Conservation (phyloP, 2,329 filamentous ascomycete species). For the Tolypocladium ophioglossoides region DNA sequence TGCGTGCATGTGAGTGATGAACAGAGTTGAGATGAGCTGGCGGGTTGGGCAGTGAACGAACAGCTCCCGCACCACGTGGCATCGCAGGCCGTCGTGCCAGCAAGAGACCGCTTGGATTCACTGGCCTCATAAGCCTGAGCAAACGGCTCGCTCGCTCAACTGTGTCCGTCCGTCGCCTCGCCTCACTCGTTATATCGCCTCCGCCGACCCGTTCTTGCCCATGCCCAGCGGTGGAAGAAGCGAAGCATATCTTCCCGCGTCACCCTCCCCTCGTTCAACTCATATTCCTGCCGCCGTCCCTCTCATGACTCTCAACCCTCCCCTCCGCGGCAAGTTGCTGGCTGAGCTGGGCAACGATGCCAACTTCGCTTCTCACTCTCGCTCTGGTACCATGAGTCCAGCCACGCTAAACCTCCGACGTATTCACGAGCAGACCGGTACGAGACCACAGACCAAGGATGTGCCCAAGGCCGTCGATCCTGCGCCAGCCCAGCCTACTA, state of each 20-base stretch:
- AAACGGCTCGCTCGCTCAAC: background rate
- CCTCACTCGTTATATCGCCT: background rate
- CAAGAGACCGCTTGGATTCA: background rate
- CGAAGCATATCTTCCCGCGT: background rate
- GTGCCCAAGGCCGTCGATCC: slow-evolving; percentile 32
- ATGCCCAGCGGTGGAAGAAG: background rate
- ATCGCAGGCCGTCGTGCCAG: background rate
- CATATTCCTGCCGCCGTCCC: background rate
- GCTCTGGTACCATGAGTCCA: slow-evolving; percentile 34
- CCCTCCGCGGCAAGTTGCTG: slow-evolving; percentile 13
- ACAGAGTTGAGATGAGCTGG: background rate
- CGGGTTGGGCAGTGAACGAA: background rate
- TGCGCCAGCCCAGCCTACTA: slow-evolving; percentile 35
- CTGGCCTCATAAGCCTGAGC: background rate
- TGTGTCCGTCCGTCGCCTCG: background rate
- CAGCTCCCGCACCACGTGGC: background rate
- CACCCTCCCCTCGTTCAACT: background rate
- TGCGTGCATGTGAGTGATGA: background rate
- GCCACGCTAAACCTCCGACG: slow-evolving; percentile 54
- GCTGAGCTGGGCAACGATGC: slow-evolving; percentile 12
- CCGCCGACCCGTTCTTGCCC: background rate
- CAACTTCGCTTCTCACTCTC: slow-evolving; percentile 17
- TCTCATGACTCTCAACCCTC: slow-evolving; percentile 23
- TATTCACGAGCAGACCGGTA: slow-evolving; percentile 50
- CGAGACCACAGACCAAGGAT: slow-evolving; percentile 39